Conservation (phyloP, 306 rosid genomes). For the Herpetospermum pedunculosum region DNA sequence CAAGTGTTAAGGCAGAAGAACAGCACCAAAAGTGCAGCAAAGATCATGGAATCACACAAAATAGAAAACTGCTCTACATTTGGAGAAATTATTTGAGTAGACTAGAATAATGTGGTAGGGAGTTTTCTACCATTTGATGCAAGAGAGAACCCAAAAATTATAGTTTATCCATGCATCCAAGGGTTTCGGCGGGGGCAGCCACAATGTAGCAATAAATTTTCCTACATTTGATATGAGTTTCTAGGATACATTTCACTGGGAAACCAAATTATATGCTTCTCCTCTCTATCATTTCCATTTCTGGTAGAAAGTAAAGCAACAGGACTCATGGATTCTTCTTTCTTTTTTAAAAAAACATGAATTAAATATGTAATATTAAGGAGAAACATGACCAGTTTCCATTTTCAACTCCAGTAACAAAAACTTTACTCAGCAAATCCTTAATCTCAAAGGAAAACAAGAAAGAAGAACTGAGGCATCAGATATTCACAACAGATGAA, state of each 20-base stretch:
- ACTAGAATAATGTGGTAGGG: not conserved
- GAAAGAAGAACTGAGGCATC: not conserved
- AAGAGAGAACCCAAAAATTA: not conserved
- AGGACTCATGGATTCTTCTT: not conserved
- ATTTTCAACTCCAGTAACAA: not conserved
- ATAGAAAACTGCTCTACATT: not conserved
- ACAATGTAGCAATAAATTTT: not conserved
- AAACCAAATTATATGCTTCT: not conserved
- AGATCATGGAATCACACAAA: not conserved
- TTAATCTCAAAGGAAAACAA: not conserved
- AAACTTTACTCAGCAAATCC: not conserved
- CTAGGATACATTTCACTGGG: not conserved
- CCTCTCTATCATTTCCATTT: not conserved
- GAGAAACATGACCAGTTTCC: not conserved
- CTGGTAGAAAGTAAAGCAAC: not conserved
- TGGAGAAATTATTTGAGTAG: not conserved
- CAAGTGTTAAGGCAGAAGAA: not conserved
- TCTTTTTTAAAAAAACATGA: not conserved
- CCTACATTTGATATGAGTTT: not conserved
- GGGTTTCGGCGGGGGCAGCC: not conserved
- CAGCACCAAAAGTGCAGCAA: constrained; percentile 3
- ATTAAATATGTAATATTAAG: not conserved
- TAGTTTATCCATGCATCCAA: not conserved
- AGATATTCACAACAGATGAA: not conserved
- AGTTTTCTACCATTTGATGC: not conserved